A percentile compares a stretch with the other conserved stretches of the same genome.
phyloP scores from a whole-genome alignment of 1,284 basidiomycete species.

The Hymenochaete sp. region DNA sequence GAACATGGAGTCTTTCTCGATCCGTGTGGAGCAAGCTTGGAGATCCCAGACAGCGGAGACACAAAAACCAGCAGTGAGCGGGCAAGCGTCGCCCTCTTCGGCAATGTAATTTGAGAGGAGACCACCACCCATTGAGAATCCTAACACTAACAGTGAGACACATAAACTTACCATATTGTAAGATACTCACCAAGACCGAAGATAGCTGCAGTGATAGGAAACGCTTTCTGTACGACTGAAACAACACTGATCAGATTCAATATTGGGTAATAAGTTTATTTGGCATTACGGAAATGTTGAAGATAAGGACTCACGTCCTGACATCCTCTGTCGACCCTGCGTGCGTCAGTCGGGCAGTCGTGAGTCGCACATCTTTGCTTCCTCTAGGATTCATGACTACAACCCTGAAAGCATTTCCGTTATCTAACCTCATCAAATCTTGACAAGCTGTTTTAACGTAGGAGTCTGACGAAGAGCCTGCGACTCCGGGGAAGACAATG shows the following conservation, averaged over 20 bases:
- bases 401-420: constrained; percentile 1
- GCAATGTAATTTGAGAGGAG: constrained; percentile 11
- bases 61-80: constrained; percentile 8
- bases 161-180: not conserved
- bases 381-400: constrained; percentile 7
- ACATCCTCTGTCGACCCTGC: constrained; percentile 4
- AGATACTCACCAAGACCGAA: constrained; percentile 4
- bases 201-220: constrained; percentile 2
- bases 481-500: constrained; percentile 5
- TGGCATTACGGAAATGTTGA: not conserved
- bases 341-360: constrained; percentile 6
- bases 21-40: not conserved
- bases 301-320: constrained; percentile 1
- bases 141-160: not conserved
- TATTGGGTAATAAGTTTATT: not conserved
- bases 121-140: constrained; percentile 10
- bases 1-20: not conserved
- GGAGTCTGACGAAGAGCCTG: not conserved
- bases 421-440: not conserved
- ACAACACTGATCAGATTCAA: not conserved
- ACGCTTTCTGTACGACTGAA: constrained; percentile 1
- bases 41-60: constrained; percentile 11
- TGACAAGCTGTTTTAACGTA: constrained; percentile 5
- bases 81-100: constrained; percentile 8
- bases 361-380: constrained; percentile 2